Conservation (phyloP, 225 moss, liverwort and hornwort species). For the Pseudisothecium myosuroides region DNA sequence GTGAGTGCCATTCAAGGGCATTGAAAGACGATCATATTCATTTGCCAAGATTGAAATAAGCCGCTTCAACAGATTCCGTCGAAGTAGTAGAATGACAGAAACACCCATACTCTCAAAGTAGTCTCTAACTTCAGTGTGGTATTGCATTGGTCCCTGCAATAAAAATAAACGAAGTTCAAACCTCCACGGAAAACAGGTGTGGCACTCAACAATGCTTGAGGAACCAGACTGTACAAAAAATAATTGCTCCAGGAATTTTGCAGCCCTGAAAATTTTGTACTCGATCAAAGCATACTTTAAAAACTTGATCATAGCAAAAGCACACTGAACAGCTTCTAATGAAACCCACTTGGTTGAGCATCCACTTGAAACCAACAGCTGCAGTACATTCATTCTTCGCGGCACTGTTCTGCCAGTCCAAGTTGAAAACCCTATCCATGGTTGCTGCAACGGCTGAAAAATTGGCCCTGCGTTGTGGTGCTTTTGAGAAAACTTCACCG, state of each 20-base stretch:
- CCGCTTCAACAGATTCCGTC: constrained; percentile 45
- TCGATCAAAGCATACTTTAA: neutral
- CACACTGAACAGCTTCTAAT: neutral
- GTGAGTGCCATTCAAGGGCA: constrained; percentile 50
- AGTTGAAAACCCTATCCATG: constrained; percentile 40
- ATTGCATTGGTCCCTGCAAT: constrained; percentile 51
- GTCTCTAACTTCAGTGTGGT: constrained; percentile 25
- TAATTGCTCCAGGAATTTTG: neutral
- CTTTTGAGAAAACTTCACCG: constrained; percentile 42
- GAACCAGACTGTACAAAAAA: neutral
- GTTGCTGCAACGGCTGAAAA: constrained; percentile 30
- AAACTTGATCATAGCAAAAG: neutral
- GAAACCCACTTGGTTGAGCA: constrained; percentile 48
- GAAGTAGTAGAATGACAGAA: constrained; percentile 46
- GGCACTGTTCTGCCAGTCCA: constrained; percentile 58
- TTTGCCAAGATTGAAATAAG: constrained; percentile 55
- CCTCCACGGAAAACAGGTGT: neutral
- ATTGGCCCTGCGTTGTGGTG: constrained; percentile 27
- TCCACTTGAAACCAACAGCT: constrained; percentile 65
- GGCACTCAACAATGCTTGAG: neutral
- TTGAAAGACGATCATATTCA: constrained; percentile 40
- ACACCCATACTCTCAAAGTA: constrained; percentile 50
- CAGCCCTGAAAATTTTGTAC: neutral
- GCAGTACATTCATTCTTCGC: constrained; percentile 60
- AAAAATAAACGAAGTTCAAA: neutral